A percentile compares a stretch with the other conserved stretches of the same genome.
Evolutionary conservation across 225 moss, liverwort and hornwort species (phyloP).

Genomic region (Straminergon stramineum): DNA sequence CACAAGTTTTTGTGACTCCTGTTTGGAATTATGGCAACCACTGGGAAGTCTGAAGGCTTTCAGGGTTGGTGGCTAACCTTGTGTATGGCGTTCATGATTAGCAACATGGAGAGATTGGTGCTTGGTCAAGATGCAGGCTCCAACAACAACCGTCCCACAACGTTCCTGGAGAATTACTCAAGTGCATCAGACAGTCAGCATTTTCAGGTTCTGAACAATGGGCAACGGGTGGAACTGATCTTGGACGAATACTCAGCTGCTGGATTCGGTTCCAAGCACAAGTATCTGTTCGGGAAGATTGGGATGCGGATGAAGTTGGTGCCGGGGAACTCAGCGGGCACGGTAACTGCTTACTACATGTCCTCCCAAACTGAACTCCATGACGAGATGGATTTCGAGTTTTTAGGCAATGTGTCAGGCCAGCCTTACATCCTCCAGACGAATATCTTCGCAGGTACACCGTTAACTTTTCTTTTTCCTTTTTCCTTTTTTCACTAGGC

Average conservation of each 20-base stretch:
- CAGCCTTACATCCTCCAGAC: slow-evolving; percentile 49
- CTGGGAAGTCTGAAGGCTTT: background rate
- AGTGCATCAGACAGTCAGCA: slow-evolving; percentile 33
- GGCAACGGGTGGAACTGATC: slow-evolving; percentile 32
- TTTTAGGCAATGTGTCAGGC: slow-evolving; percentile 46
- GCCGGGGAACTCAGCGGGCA: slow-evolving; percentile 52
- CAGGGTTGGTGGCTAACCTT: background rate
- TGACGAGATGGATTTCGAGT: slow-evolving; percentile 57
- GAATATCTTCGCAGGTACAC: slow-evolving; percentile 28
- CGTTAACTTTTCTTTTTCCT: no score
- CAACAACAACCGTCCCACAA: background rate
- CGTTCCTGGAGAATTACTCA: slow-evolving; percentile 23
- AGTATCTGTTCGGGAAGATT: slow-evolving; percentile 65
- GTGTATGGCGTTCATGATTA: background rate
- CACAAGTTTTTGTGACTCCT: background rate
- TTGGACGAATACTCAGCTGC: slow-evolving; percentile 40
- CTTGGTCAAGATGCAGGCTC: background rate
- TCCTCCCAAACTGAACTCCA: slow-evolving; percentile 23
- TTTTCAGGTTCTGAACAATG: slow-evolving; percentile 26
- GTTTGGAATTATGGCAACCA: background rate
- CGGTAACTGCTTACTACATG: slow-evolving; percentile 57
- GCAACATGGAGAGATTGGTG: background rate
- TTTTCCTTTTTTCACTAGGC: background rate
- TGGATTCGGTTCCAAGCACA: slow-evolving; percentile 37
- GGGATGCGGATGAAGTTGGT: slow-evolving; percentile 49